Conservation (phyloP, 78 protist genomes). For the Dictyostelium purpureum region DNA sequence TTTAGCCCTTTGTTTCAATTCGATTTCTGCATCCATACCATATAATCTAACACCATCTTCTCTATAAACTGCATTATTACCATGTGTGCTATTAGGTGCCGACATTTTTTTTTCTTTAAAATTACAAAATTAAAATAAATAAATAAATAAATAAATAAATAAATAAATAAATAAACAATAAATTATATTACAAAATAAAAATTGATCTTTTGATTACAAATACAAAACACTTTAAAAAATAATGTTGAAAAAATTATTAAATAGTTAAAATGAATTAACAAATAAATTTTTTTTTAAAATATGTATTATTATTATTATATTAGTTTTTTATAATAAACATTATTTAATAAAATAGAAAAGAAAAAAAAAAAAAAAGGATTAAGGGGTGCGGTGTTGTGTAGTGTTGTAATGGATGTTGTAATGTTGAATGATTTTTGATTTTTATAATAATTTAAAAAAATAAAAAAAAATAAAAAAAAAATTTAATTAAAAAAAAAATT, state of each 20-base stretch:
- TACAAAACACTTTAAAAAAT: background rate
- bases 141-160: background rate
- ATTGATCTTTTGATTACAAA: background rate
- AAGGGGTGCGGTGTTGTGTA: no score
- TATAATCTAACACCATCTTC: slow-evolving; percentile 73
- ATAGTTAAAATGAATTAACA: no score
- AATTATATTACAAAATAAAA: background rate
- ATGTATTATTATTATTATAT: no score
- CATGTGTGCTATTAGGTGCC: background rate
- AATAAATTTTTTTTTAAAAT: no score
- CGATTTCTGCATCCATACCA: slow-evolving; percentile 78
- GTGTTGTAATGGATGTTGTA: no score
- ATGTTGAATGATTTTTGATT: no score
- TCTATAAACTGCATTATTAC: slow-evolving; percentile 23
- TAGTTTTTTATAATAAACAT: no score
- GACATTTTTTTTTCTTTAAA: background rate
- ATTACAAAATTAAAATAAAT: background rate
- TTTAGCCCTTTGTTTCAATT: slow-evolving; percentile 57
- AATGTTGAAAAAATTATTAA: no score
- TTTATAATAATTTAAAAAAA: background rate
- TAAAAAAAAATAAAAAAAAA: background rate
- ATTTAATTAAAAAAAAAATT: background rate
- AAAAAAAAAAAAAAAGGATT: no score
- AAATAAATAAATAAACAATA: background rate
- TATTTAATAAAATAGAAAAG: no score